These are phyloP conservation scores for Cornus controversa DNA, from an alignment of 148 eudicot genomes.

Conservation along the genomic window DNA sequence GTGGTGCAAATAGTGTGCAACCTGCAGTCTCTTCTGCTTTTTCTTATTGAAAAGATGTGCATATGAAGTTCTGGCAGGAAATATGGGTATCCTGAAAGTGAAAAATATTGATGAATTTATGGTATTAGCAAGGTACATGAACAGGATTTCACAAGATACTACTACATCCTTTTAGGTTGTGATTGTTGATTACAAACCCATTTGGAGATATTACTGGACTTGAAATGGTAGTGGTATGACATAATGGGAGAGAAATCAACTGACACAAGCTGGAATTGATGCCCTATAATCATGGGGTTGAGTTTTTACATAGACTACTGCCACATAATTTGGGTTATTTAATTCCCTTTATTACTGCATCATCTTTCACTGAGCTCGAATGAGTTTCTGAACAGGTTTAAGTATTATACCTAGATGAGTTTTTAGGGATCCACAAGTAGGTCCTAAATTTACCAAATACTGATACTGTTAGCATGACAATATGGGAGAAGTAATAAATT, in stretches of 20 bases:
- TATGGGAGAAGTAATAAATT: no score
- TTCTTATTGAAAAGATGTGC: background rate
- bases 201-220: background rate
- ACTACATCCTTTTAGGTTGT: background rate
- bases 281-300: background rate
- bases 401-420: background rate
- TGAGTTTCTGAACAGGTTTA: background rate
- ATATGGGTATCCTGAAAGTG: background rate
- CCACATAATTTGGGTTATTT: background rate
- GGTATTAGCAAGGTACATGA: background rate
- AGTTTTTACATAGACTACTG: background rate
- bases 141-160: background rate
- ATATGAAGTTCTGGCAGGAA: background rate
- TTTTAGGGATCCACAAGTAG: background rate
- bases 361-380: no score
- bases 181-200: background rate
- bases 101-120: background rate
- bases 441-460: no score
- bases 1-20: background rate
- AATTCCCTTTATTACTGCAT: background rate
- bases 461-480: no score
- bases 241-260: background rate
- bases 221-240: background rate
- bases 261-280: background rate
- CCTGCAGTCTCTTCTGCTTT: background rate